Evolutionary conservation across 1,284 basidiomycete genomes (phyloP).

Genomic region (Apiotrichum brassicae): DNA sequence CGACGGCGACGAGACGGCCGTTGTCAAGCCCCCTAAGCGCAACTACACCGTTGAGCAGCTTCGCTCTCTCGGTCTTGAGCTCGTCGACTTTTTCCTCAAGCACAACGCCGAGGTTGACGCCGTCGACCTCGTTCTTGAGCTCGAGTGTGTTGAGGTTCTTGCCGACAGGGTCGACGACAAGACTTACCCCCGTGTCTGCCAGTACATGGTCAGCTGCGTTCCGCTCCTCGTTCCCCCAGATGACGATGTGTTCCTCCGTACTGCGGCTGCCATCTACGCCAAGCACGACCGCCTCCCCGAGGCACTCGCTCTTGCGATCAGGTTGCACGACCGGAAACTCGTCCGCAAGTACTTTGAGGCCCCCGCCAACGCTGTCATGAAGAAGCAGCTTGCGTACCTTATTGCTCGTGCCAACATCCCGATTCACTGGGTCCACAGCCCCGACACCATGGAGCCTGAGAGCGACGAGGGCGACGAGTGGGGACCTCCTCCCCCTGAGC

Average conservation of each 20-base stretch:
- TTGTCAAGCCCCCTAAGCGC: constrained; percentile 11
- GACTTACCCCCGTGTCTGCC: constrained; percentile 87
- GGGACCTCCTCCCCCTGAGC: constrained; percentile 51
- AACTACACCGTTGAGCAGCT: constrained; percentile 56
- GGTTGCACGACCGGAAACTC: constrained; percentile 73
- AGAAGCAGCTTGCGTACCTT: constrained; percentile 88
- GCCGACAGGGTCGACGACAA: constrained; percentile 64
- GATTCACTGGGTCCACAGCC: constrained; percentile 73
- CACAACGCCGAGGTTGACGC: constrained; percentile 99
- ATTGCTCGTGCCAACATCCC: constrained; percentile 89
- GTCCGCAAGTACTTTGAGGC: constrained; percentile 76
- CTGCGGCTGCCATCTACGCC: constrained; percentile 85
- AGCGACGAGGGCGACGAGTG: constrained; percentile 49
- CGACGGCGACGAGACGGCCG: constrained; percentile 9
- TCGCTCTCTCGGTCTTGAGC: constrained; percentile 69
- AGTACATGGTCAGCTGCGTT: constrained; percentile 96
- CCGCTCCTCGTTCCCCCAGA: constrained; percentile 89
- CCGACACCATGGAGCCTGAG: constrained; percentile 50
- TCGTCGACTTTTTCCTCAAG: constrained; percentile 82
- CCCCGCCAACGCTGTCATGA: constrained; percentile 85
- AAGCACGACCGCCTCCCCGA: constrained; percentile 85
- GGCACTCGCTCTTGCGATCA: constrained; percentile 79
- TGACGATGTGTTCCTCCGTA: constrained; percentile 81
- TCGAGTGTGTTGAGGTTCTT: constrained; percentile 83
- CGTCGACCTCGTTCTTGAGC: constrained; percentile 88